Percentiles rank a stretch among this genome's conserved stretches.
Conservation (phyloP, 2,329 filamentous ascomycete species). For the Fusarium acutatum region DNA sequence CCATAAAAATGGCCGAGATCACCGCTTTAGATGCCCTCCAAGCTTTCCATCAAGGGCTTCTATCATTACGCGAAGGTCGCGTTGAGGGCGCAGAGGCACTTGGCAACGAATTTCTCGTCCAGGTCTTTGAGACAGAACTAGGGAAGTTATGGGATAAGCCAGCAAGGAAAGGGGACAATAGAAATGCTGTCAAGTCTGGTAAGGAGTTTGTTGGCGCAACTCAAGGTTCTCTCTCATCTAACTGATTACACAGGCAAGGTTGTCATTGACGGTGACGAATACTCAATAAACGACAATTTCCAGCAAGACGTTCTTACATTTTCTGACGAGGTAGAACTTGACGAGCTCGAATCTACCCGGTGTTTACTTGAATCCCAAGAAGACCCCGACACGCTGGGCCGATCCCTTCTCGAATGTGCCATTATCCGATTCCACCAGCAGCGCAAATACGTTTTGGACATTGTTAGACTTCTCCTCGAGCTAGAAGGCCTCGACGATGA, state of each 20-base stretch:
- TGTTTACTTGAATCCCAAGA: slow-evolving; percentile 78
- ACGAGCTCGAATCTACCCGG: slow-evolving; percentile 84
- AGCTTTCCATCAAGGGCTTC: slow-evolving; percentile 85
- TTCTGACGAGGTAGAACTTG: slow-evolving; percentile 87
- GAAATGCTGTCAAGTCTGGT: slow-evolving; percentile 76
- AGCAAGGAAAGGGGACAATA: slow-evolving; percentile 76
- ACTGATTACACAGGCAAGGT: slow-evolving; percentile 72
- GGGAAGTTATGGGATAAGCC: slow-evolving; percentile 79
- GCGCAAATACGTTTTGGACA: slow-evolving; percentile 83
- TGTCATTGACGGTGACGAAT: slow-evolving; percentile 75
- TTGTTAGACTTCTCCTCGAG: slow-evolving; percentile 80
- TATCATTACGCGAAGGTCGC: slow-evolving; percentile 76
- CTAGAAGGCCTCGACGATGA: slow-evolving; percentile 66
- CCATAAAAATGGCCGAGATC: slow-evolving; percentile 73
- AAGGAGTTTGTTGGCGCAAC: slow-evolving; percentile 38
- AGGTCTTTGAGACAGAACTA: slow-evolving; percentile 76
- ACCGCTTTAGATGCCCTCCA: slow-evolving; percentile 80
- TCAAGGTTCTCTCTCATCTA: slow-evolving; percentile 8
- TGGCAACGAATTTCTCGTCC: slow-evolving; percentile 73
- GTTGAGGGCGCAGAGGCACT: slow-evolving; percentile 69
- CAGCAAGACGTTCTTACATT: slow-evolving; percentile 82
- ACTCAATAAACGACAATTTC: slow-evolving; percentile 85
- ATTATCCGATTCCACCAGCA: slow-evolving; percentile 90
- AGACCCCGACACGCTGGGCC: slow-evolving; percentile 73
- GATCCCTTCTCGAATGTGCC: slow-evolving; percentile 78